A percentile compares a stretch with the other conserved stretches of the same genome.
These are phyloP conservation scores for Xerocomus potaroensis DNA, from an alignment of 768 basidiomycete genomes.

Conservation along the genomic window DNA sequence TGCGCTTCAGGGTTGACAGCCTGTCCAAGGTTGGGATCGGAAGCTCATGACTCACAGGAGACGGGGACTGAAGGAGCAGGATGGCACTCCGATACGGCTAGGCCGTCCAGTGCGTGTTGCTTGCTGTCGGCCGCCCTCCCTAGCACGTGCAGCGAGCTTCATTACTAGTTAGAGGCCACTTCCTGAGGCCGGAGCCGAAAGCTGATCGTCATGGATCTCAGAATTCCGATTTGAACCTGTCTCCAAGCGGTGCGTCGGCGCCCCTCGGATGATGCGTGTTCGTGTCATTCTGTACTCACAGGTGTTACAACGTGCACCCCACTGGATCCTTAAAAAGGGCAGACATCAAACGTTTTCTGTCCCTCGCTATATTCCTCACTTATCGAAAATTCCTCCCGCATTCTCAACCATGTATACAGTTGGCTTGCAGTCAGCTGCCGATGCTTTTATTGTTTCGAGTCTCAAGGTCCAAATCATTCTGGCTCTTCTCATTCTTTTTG, in stretches of 20 bases:
- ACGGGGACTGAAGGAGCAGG: conserved; percentile 14
- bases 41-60: conserved; percentile 12
- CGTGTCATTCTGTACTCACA: conserved; percentile 25
- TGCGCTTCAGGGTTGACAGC: conserved; percentile 32
- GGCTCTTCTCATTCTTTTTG: conserved; percentile 31
- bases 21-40: conserved; percentile 12
- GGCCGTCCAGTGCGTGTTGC: conserved; percentile 6
- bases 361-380: conserved; percentile 22
- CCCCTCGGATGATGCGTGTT: conserved; percentile 21
- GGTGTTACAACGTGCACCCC: conserved; percentile 26
- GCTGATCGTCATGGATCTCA: conserved; percentile 20
- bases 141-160: too few species aligned
- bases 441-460: conserved; percentile 33
- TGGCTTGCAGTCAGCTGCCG: conserved; percentile 37
- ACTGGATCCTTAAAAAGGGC: conserved; percentile 22
- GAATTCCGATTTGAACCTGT: conserved; percentile 6
- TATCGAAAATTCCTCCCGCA: conserved; percentile 25
- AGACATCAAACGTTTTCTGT: conserved; percentile 19
- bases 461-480: conserved; percentile 32
- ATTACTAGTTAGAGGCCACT: too few species aligned
- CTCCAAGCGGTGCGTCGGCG: conserved; percentile 13
- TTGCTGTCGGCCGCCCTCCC: conserved; percentile 8
- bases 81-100: conserved; percentile 9
- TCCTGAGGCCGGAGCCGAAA: conserved; percentile 29
- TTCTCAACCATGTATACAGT: conserved; percentile 38